Percentiles rank a stretch among this genome's conserved stretches.
phyloP scores from a whole-genome alignment of 495 filamentous ascomycete genomes.

The Penicillium parvum region DNA sequence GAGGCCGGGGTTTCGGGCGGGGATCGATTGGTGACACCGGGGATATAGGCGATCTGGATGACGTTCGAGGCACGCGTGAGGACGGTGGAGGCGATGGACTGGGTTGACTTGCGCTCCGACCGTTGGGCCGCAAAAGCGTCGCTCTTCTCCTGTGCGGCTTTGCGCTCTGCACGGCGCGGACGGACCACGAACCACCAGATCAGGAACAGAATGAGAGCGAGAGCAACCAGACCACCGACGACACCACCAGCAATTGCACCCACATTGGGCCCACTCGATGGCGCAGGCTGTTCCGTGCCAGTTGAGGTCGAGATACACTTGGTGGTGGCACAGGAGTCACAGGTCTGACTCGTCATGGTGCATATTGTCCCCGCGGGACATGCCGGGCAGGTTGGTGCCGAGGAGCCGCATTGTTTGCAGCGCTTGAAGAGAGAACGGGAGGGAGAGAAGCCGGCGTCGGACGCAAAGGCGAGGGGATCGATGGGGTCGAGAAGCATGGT shows the following conservation, averaged over 20 bases:
- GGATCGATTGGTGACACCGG: conserved; percentile 91
- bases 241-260: conserved; percentile 85
- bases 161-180: conserved; percentile 60
- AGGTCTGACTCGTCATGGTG: conserved; percentile 51
- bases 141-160: conserved; percentile 46
- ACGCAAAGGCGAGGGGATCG: conserved; percentile 19
- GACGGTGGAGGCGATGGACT: conserved; percentile 91
- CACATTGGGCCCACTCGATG: conserved; percentile 53
- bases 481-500: conserved; percentile 29
- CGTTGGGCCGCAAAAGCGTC: conserved; percentile 60
- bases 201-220: conserved; percentile 68
- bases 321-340: conserved; percentile 54
- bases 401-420: conserved; percentile 39
- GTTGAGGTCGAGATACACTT: conserved; percentile 48
- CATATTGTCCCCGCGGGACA: conserved; percentile 50
- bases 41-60: conserved; percentile 98
- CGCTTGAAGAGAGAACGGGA: conserved; percentile 44
- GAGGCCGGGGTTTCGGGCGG: conserved; percentile 73
- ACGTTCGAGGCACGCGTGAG: conserved; percentile 95
- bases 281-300: conserved; percentile 21
- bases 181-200: conserved; percentile 87
- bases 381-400: conserved; percentile 46
- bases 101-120: conserved; percentile 79
- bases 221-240: conserved; percentile 64
- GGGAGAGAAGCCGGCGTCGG: conserved; percentile 20